Percentiles rank a stretch among this genome's conserved stretches.
These are phyloP conservation scores for Bryopsis sp. DNA, from an alignment of 139 green algal species.

Conservation along the genomic window DNA sequence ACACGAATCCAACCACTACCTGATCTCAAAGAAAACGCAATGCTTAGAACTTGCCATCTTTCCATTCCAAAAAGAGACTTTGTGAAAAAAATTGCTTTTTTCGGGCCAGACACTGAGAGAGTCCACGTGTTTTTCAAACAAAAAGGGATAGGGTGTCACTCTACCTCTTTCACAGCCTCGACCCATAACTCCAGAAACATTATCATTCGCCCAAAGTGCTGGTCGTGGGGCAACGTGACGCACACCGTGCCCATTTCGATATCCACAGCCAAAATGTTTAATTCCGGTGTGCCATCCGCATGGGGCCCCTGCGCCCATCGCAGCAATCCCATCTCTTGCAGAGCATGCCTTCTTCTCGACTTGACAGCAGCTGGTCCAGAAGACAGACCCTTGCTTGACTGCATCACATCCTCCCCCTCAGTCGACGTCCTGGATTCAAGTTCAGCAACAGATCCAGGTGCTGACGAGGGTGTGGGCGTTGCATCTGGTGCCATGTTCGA, in stretches of 20 bases:
- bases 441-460: no score
- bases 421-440: no score
- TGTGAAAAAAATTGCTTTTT: neutral
- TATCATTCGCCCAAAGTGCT: slow-evolving; percentile 14
- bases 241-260: neutral
- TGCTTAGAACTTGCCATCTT: neutral
- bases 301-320: no score
- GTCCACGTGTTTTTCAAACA: neutral
- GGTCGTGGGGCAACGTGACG: slow-evolving; percentile 2
- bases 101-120: neutral
- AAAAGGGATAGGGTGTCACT: neutral
- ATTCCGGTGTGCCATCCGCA: no score
- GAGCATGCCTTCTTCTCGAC: no score
- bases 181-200: slow-evolving; percentile 16
- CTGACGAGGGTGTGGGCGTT: no score
- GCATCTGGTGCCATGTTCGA: no score
- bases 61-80: neutral
- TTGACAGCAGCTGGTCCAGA: no score
- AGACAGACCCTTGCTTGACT: no score
- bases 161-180: slow-evolving; percentile 12
- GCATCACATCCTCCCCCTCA: no score
- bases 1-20: neutral
- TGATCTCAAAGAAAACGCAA: neutral
- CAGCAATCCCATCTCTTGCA: no score
- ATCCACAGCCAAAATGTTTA: slow-evolving; percentile 10